Conservation (phyloP, 495 filamentous ascomycete genomes). For the Daldinia bambusicola region DNA sequence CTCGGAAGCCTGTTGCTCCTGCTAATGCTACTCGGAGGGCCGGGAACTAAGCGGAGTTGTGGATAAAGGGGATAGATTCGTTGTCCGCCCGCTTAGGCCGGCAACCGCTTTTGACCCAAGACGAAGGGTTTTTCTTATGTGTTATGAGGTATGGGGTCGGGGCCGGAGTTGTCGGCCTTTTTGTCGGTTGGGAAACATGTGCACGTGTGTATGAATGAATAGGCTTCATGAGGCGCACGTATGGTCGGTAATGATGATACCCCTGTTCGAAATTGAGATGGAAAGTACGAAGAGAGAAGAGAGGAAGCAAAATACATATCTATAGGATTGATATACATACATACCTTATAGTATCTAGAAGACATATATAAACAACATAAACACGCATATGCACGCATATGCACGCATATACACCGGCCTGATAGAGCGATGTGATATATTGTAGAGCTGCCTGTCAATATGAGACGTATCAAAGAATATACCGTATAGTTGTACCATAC, state of each 20-base stretch:
- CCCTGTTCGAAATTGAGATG: constrained; percentile 25
- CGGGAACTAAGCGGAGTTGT: neutral
- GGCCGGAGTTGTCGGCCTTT: constrained; percentile 11
- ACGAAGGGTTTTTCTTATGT: constrained; percentile 26
- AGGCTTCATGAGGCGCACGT: constrained; percentile 26
- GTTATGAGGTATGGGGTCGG: constrained; percentile 14
- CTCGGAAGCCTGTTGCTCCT: constrained; percentile 74
- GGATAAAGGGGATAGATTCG: neutral
- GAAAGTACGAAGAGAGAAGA: neutral
- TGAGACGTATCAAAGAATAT: no score
- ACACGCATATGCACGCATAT: no score
- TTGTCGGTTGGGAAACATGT: constrained; percentile 15
- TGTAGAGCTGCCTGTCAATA: no score
- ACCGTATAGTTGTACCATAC: no score
- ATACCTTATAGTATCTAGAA: constrained; percentile 1
- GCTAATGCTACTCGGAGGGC: neutral
- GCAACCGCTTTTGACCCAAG: neutral
- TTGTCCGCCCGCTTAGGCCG: neutral
- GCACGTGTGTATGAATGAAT: constrained; percentile 18
- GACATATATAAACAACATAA: neutral
- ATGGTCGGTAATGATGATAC: constrained; percentile 33
- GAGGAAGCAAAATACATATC: neutral
- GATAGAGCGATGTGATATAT: no score
- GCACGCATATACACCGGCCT: no score
- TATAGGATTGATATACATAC: neutral